A percentile compares a stretch with the other conserved stretches of the same genome.
Evolutionary conservation across 441 rosid genomes (phyloP).

Genomic region (Adansonia madagascariensis): DNA sequence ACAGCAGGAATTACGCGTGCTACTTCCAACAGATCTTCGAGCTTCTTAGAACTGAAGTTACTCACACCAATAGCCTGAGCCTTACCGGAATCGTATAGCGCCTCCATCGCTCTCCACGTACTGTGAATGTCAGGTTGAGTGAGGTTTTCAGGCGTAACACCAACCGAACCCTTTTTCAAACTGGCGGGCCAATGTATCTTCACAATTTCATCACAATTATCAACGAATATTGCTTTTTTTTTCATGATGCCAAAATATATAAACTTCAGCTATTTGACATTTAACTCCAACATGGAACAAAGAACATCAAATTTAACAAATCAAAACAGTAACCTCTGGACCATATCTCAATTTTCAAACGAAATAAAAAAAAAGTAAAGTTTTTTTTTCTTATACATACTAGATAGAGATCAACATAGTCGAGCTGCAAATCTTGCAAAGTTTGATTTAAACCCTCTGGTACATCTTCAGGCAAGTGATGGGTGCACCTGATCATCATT

Average conservation of each 20-base stretch:
- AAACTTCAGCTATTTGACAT: constrained; percentile 12
- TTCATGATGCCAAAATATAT: neutral
- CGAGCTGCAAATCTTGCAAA: constrained; percentile 65
- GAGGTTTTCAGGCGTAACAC: constrained; percentile 46
- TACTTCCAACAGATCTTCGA: constrained; percentile 50
- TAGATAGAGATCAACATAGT: constrained; percentile 68
- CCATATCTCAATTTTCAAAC: neutral
- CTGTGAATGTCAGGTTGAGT: constrained; percentile 54
- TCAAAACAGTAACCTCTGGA: neutral
- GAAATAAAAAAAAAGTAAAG: neutral
- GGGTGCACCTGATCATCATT: constrained; percentile 42
- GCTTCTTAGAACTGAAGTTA: constrained; percentile 67
- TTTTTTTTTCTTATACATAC: constrained; percentile 32
- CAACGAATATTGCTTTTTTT: neutral
- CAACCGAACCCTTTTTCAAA: constrained; percentile 52
- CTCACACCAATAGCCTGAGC: constrained; percentile 74
- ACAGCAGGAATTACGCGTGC: constrained; percentile 71
- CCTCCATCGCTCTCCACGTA: constrained; percentile 85
- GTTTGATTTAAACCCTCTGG: constrained; percentile 51
- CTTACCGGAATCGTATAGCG: constrained; percentile 63
- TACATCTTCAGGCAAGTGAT: constrained; percentile 67
- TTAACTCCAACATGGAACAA: neutral
- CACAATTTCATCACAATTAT: constrained; percentile 13
- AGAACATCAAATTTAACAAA: neutral
- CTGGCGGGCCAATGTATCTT: constrained; percentile 80